Evolutionary conservation across 192 early-diverging fungal species (phyloP).

Genomic region (Entomortierella parvispora): DNA sequence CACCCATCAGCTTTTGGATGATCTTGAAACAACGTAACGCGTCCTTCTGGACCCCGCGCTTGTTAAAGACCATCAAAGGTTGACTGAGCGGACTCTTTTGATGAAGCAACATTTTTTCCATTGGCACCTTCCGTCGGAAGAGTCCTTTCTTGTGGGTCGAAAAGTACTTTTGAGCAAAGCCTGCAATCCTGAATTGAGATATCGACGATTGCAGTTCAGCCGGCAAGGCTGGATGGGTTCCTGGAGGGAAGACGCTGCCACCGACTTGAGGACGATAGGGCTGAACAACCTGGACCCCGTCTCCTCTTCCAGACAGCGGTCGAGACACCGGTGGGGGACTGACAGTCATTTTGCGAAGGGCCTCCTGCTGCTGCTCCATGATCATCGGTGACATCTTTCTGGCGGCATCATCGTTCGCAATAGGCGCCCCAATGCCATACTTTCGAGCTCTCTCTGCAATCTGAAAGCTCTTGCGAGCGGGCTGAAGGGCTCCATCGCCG

Average conservation of each 20-base stretch:
- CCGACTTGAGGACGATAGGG: background rate
- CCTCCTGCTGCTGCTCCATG: slow-evolving; percentile 49
- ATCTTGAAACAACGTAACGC: slow-evolving; percentile 86
- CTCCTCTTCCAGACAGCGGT: background rate
- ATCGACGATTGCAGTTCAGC: slow-evolving; percentile 76
- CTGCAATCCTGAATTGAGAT: slow-evolving; percentile 83
- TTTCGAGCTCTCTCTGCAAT: slow-evolving; percentile 55
- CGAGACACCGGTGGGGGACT: slow-evolving; percentile 31
- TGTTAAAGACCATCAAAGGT: slow-evolving; percentile 86
- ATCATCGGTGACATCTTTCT: slow-evolving; percentile 51
- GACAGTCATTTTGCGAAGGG: slow-evolving; percentile 36
- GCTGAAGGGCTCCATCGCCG: slow-evolving; percentile 26
- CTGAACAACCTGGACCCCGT: background rate
- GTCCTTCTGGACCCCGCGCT: slow-evolving; percentile 81
- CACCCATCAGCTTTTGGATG: slow-evolving; percentile 89
- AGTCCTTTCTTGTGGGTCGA: slow-evolving; percentile 87
- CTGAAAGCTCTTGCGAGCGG: slow-evolving; percentile 51
- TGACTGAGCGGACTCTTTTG: slow-evolving; percentile 79
- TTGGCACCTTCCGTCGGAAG: slow-evolving; percentile 83
- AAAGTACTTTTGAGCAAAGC: slow-evolving; percentile 93
- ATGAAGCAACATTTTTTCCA: slow-evolving; percentile 89
- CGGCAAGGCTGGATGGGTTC: slow-evolving; percentile 51
- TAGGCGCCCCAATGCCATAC: slow-evolving; percentile 54
- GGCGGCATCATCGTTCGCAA: slow-evolving; percentile 52
- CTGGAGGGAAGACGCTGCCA: background rate